Evolutionary conservation across 352 stramenopile species (phyloP).

Genomic region (Hyaloperonospora brassicae): DNA sequence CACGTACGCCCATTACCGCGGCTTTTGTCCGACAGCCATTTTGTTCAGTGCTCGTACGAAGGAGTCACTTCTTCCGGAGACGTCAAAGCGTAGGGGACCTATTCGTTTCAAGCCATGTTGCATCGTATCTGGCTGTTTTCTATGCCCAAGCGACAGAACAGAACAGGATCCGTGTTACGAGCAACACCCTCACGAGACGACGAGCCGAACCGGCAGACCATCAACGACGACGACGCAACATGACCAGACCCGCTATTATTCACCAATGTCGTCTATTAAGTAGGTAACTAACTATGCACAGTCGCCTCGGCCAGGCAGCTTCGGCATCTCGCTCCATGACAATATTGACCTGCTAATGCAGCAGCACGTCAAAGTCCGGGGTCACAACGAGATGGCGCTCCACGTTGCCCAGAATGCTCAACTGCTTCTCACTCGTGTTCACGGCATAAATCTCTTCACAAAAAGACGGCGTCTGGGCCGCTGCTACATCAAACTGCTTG

Average conservation of each 20-base stretch:
- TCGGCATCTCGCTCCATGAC: too few relatives aligned
- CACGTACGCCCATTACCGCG: too few relatives aligned
- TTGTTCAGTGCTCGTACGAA: too few relatives aligned
- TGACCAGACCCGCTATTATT: not conserved
- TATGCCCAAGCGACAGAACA: slow-evolving; percentile 4
- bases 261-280: slow-evolving; percentile 13
- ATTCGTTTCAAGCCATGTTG: too few relatives aligned
- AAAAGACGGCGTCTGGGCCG: slow-evolving; percentile 71
- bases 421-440: slow-evolving; percentile 57
- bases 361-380: slow-evolving; percentile 76
- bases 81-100: too few relatives aligned
- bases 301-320: too few relatives aligned
- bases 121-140: too few relatives aligned
- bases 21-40: too few relatives aligned
- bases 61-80: too few relatives aligned
- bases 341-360: slow-evolving; percentile 33
- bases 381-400: slow-evolving; percentile 79
- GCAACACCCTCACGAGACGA: not conserved
- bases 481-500: slow-evolving; percentile 80
- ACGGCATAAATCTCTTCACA: slow-evolving; percentile 81
- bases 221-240: not conserved
- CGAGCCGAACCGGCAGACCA: too few relatives aligned
- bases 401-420: slow-evolving; percentile 66
- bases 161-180: slow-evolving; percentile 15
- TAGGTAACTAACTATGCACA: slow-evolving; percentile 4